Conservation (phyloP, 495 filamentous ascomycete species). For the Daldinia childiae region DNA sequence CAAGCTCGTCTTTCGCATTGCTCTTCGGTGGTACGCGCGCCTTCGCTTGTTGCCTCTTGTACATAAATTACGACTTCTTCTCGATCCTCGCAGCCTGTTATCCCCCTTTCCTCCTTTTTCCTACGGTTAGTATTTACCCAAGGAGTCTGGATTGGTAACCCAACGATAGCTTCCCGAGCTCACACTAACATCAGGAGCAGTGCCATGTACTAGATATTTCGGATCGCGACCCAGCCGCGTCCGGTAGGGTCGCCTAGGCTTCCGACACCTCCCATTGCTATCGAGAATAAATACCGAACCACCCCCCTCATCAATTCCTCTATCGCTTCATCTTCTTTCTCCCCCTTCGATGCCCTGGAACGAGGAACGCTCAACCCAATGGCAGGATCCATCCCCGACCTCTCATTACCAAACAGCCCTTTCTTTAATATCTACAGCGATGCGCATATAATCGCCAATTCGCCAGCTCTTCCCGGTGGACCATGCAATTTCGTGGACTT, state of each 20-base stretch:
- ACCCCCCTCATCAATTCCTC: conserved; percentile 33
- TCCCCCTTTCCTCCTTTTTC: conserved; percentile 24
- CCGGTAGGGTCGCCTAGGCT: conserved; percentile 44
- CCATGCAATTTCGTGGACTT: conserved; percentile 71
- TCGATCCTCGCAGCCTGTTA: conserved; percentile 23
- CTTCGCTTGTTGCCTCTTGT: conserved; percentile 29
- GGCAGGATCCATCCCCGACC: conserved; percentile 58
- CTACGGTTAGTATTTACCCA: conserved; percentile 48
- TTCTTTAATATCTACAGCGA: conserved; percentile 62
- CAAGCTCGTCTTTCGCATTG: conserved; percentile 40
- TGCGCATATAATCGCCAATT: conserved; percentile 44
- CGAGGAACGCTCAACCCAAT: conserved; percentile 52
- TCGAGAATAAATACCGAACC: conserved; percentile 44
- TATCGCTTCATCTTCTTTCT: conserved; percentile 23
- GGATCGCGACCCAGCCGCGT: conserved; percentile 54
- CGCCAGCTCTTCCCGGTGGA: conserved; percentile 60
- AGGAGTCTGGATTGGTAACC: conserved; percentile 42
- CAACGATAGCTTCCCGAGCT: conserved; percentile 30
- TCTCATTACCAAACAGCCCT: conserved; percentile 52
- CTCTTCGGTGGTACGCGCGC: conserved; percentile 37
- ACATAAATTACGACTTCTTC: conserved; percentile 44
- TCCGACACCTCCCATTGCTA: conserved; percentile 30
- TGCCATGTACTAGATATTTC: conserved; percentile 57
- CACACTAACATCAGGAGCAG: conserved; percentile 49
- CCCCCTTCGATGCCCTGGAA: conserved; percentile 44